These are phyloP conservation scores for Botrytis sinoallii DNA, from an alignment of 2,329 filamentous ascomycete species.

Conservation along the genomic window DNA sequence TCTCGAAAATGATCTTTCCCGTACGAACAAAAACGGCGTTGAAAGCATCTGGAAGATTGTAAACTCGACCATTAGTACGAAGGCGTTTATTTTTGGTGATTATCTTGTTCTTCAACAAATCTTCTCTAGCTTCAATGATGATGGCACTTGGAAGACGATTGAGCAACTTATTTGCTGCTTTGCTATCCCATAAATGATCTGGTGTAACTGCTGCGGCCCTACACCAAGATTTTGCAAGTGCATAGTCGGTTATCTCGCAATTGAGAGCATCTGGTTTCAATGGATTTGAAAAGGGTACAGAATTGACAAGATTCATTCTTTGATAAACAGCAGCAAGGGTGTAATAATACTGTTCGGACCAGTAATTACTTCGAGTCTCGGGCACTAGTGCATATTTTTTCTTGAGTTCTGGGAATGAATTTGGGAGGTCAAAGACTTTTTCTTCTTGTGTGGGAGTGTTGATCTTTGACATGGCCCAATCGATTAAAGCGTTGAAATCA, in stretches of 20 bases:
- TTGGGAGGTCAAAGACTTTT: conserved; percentile 47
- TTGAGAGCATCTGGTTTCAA: conserved; percentile 23
- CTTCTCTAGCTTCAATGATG: conserved; percentile 27
- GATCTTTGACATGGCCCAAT: conserved; percentile 55
- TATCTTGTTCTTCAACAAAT: conserved; percentile 31
- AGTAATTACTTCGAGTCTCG: conserved; percentile 24
- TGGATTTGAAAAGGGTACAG: conserved; percentile 45
- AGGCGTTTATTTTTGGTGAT: conserved; percentile 60
- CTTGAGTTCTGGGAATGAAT: conserved; percentile 45
- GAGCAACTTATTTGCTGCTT: conserved; percentile 51
- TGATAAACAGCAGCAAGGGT: conserved; percentile 46
- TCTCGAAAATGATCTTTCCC: conserved; percentile 51
- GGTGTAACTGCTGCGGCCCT: conserved; percentile 56
- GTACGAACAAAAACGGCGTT: conserved; percentile 48
- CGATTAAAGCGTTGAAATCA: conserved; percentile 64
- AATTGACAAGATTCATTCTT: conserved; percentile 39
- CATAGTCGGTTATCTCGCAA: conserved; percentile 35
- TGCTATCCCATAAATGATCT: conserved; percentile 47
- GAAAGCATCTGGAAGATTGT: conserved; percentile 35
- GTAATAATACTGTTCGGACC: conserved; percentile 44
- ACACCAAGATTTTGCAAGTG: conserved; percentile 56
- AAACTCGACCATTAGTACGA: conserved; percentile 57
- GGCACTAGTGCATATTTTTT: conserved; percentile 38
- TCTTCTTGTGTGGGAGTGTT: conserved; percentile 44
- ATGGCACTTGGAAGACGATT: conserved; percentile 20